Conservation (phyloP, 2,329 filamentous ascomycete species). For the Colletotrichum sojae region DNA sequence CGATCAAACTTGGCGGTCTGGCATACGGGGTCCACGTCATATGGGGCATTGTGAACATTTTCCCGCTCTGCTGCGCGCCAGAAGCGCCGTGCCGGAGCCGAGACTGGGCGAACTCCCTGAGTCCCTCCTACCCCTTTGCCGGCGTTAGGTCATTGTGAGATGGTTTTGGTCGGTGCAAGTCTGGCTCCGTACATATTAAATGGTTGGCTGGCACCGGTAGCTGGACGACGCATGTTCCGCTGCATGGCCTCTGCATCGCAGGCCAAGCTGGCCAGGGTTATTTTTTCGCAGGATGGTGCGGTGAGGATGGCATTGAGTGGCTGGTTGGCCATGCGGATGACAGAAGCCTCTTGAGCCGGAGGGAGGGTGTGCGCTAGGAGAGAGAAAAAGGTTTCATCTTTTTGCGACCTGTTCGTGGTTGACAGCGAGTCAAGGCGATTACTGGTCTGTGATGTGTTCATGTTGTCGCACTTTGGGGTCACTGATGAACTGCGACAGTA, state of each 20-base stretch:
- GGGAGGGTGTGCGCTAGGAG: not conserved
- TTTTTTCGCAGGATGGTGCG: conserved; percentile 6
- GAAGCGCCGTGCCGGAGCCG: conserved; percentile 27
- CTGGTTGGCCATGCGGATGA: conserved; percentile 2
- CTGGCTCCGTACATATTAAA: too few relatives aligned
- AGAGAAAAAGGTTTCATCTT: conserved; percentile 16
- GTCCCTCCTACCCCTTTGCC: conserved; percentile 24
- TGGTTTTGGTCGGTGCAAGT: conserved; percentile 1
- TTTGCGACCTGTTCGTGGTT: not conserved
- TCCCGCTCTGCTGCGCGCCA: not conserved
- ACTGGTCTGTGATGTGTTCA: too few relatives aligned
- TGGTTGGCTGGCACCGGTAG: conserved; percentile 21
- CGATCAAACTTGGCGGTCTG: conserved; percentile 12
- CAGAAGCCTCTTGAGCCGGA: not conserved
- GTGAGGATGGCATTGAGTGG: conserved; percentile 28
- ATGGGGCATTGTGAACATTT: conserved; percentile 7
- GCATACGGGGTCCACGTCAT: conserved; percentile 29
- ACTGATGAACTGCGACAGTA: too few relatives aligned
- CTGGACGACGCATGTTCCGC: conserved; percentile 18
- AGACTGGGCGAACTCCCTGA: conserved; percentile 29
- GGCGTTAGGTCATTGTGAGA: conserved; percentile 18
- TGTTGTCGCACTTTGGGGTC: too few relatives aligned
- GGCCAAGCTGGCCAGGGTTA: conserved; percentile 35
- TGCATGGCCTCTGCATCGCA: conserved; percentile 5
- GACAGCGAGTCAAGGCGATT: not conserved